Base-by-base conservation (phyloP, 495 filamentous ascomycete genomes). In the Talaromyces trachyspermus region DNA sequence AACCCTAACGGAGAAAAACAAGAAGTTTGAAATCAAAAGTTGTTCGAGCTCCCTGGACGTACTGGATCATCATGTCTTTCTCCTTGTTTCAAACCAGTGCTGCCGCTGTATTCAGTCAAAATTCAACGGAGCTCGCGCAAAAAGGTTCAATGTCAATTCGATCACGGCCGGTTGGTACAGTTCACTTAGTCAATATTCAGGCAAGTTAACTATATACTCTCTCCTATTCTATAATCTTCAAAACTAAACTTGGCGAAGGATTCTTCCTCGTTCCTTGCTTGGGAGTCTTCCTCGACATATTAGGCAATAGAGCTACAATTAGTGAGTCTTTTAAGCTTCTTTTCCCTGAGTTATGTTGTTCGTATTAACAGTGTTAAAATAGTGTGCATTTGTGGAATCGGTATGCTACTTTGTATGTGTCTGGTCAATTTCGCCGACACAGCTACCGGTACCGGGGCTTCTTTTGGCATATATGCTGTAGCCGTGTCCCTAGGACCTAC, bases 131-230 rank as follows among this genome's bases (percentile, higher is more conserved):
- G 42, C 43, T 74, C 32, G 70, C 70, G 1, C 52, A 74, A 56
- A 68, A 32, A 50, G 69, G 9, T 72, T 72, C 38, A 52, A 64
- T 22, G 64, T 69, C 2, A 59, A 62, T 42, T 45, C 64, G 0
- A 63, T 72, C 40, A 62, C 54, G 26, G 70, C 69, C 0, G 70
- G 70, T 1, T 74, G 69, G 68, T 72, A 71, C 48, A 70, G 63
- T 41, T 52, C 62, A 9, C 46, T 71, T 27, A 60, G 65, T 1
- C 60, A 72, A 43, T 74, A 71, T 55, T 60, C 64, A 20, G 69
- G 69, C 64, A 53, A 32, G 24, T 12, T 3, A n/a, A n/a, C n/a
- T n/a, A n/a, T n/a, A 48, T 11, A 26, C 4, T 17, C 12, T 20
- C 17, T 25, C n/a, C n/a, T n/a, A n/a, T 35, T 12, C 32, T 35